Evolutionary conservation across 768 basidiomycete genomes (phyloP).

Genomic region (Guyanaporus albipodus): DNA sequence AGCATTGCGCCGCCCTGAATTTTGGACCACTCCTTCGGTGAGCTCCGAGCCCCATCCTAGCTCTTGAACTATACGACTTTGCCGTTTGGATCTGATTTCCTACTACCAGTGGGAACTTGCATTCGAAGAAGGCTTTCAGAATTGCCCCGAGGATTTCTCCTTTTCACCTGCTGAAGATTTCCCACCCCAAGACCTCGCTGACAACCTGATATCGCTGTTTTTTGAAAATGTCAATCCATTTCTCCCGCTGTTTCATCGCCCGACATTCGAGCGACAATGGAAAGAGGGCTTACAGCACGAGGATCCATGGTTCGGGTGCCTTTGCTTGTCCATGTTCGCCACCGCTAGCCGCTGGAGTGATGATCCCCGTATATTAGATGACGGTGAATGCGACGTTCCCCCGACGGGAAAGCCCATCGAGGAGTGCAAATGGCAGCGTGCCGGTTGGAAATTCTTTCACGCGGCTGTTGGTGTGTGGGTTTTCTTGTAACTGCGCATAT

Average conservation of each 20-base stretch:
- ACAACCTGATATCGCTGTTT: slow-evolving; percentile 59
- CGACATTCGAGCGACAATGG: slow-evolving; percentile 65
- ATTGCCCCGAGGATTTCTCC: slow-evolving; percentile 25
- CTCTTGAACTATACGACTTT: no score
- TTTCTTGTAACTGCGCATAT: not conserved
- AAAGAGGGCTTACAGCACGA: slow-evolving; percentile 47
- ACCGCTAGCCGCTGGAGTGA: slow-evolving; percentile 63
- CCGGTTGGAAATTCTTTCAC: slow-evolving; percentile 61
- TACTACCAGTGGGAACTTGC: slow-evolving; percentile 52
- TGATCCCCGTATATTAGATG: slow-evolving; percentile 53
- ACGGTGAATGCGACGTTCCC: slow-evolving; percentile 23
- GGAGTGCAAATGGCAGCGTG: slow-evolving; percentile 44
- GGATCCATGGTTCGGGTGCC: slow-evolving; percentile 56
- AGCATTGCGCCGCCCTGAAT: slow-evolving; percentile 40
- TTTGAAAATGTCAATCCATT: slow-evolving; percentile 59
- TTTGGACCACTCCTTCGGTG: slow-evolving; percentile 59
- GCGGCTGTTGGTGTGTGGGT: slow-evolving; percentile 45
- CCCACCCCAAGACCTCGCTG: slow-evolving; percentile 61
- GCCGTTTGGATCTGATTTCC: not conserved
- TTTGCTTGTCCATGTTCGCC: slow-evolving; percentile 65
- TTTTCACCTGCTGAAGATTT: slow-evolving; percentile 41
- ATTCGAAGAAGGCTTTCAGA: slow-evolving; percentile 47
- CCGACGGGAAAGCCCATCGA: slow-evolving; percentile 24
- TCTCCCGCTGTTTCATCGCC: slow-evolving; percentile 67
- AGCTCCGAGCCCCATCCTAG: slow-evolving; percentile 19